These are phyloP conservation scores for Penstemon davidsonii DNA, from an alignment of 257 asterid genomes.

Conservation along the genomic window DNA sequence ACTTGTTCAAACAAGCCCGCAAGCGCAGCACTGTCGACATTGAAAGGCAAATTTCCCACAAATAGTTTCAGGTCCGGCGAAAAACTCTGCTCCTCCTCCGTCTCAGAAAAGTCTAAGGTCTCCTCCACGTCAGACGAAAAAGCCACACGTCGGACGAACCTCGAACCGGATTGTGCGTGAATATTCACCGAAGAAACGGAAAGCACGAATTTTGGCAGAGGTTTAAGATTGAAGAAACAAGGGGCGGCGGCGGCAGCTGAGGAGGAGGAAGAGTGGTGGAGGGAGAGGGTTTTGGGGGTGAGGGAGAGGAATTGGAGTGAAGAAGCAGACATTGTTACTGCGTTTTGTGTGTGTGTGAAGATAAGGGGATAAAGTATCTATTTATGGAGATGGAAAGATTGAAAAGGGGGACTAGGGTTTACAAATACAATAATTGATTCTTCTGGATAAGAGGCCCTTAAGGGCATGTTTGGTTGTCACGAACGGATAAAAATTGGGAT, in stretches of 20 bases:
- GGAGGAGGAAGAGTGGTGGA: slow-evolving; percentile 25
- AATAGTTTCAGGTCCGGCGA: slow-evolving; percentile 73
- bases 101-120: slow-evolving; percentile 31
- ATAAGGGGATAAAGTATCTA: slow-evolving; percentile 33
- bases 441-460: no score
- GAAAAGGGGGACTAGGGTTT: no score
- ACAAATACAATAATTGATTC: no score
- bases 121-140: slow-evolving; percentile 61
- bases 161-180: slow-evolving; percentile 22
- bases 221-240: slow-evolving; percentile 43
- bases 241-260: slow-evolving; percentile 27
- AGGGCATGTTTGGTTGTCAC: no score
- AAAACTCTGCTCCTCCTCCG: slow-evolving; percentile 34
- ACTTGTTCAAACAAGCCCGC: slow-evolving; percentile 79
- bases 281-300: slow-evolving; percentile 56
- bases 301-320: slow-evolving; percentile 58
- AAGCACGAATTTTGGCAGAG: slow-evolving; percentile 33
- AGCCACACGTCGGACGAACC: slow-evolving; percentile 50
- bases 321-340: slow-evolving; percentile 58
- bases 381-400: not conserved
- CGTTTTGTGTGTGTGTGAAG: not conserved
- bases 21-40: slow-evolving; percentile 70
- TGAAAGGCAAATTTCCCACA: slow-evolving; percentile 85
- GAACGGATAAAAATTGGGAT: no score
- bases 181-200: slow-evolving; percentile 33